These are phyloP conservation scores for Eucalyptus curtisii DNA, from an alignment of 345 rosid species.

Conservation along the genomic window DNA sequence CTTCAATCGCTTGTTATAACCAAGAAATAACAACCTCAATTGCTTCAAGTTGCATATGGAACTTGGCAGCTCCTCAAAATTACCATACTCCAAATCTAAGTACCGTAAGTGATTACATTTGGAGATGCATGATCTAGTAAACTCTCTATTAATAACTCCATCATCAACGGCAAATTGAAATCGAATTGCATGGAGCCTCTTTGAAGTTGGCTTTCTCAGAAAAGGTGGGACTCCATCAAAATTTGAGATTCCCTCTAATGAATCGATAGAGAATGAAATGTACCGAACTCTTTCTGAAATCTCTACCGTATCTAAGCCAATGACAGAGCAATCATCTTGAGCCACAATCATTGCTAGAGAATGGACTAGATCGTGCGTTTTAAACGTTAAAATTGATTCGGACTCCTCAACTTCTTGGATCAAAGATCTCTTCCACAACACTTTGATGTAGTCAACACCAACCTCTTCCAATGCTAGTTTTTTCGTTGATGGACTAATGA, in stretches of 20 bases:
- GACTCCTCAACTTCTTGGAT: not conserved
- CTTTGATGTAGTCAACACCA: not conserved
- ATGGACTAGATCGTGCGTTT: not conserved
- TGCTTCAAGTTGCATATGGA: not conserved
- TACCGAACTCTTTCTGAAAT: not conserved
- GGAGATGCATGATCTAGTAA: accelerated
- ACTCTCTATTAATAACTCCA: not conserved
- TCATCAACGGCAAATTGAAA: accelerated
- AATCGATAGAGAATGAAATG: not conserved
- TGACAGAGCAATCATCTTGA: accelerated
- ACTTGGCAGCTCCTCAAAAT: not conserved
- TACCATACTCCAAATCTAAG: accelerated
- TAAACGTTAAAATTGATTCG: accelerated
- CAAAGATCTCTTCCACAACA: not conserved
- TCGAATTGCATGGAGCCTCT: accelerated
- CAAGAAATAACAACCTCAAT: accelerated
- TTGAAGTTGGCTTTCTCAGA: not conserved
- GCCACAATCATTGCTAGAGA: not conserved
- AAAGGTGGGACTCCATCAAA: not conserved
- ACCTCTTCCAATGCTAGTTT: not conserved
- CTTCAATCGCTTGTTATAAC: accelerated
- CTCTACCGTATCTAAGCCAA: not conserved
- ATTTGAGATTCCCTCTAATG: not conserved
- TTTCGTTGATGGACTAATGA: not conserved
- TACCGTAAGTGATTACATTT: not conserved